Evolutionary conservation across 495 filamentous ascomycete genomes (phyloP), one percentile per base, ranked within the genome.

Genomic region (Glarea lozoyensis): DNA sequence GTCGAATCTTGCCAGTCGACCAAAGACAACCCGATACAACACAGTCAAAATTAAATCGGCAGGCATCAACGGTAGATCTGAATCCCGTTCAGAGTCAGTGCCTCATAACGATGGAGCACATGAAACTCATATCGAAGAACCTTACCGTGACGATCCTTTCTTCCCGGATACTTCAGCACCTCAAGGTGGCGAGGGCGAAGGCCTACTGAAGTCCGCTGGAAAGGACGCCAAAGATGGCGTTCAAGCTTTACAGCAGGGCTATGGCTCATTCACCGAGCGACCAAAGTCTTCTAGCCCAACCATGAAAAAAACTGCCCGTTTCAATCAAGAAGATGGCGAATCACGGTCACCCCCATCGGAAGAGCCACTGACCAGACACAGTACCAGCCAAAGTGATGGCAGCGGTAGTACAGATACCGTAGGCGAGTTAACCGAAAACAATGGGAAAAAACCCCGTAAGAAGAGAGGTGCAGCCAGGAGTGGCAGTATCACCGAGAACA

Each of bases 11-110:
- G 93, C 92, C 2, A 85, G 77, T 40, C 77, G 84, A 25, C 92
- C 92, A 2, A 80, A 83, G 48, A 67, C 75, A 41, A 95, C 92
- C 1, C 80, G 81, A n/a, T 90, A 87, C 45, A 81, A 81, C 23
- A 81, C 78, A 10, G 88, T 98, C 38, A 96, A 96, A 61, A 90
- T 94, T 61, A 96, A 96, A 61, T 78, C 77, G 5, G 78, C 75
- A 30, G 41, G 41, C 19, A 25, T 17, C 16, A 20, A 24, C 2
- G 20, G 13, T 15, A 34, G 46, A 27, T 16, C 42, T 1, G 30
- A 33, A n/a, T 49, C 42, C 1, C 38, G 53, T 31, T 18, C 36
- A 18, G 46, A 52, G 19, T 39, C 34, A 4, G 29, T 23, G 13
- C 2, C 15, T n/a, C 41, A 24, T n/a, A 40, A 22, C 9, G 42